Evolutionary conservation across 768 basidiomycete genomes (phyloP).

Genomic region (Rossbeevera mucosa): DNA sequence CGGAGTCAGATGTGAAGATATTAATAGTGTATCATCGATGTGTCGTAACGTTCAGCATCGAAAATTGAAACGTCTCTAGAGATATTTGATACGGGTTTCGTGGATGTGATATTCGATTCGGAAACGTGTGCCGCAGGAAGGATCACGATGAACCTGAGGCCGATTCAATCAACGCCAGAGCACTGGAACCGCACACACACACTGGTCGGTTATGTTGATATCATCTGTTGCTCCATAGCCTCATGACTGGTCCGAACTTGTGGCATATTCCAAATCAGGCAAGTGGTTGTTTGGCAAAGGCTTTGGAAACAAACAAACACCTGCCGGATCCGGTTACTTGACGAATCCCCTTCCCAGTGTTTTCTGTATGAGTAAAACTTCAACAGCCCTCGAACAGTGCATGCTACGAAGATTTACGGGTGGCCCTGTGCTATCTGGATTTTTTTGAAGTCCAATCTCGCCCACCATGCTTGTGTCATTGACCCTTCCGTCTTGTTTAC

Average conservation of each 20-base stretch:
- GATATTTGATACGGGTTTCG: not conserved
- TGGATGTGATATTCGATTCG: not conserved
- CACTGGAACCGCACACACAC: not conserved
- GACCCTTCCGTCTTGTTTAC: slow-evolving; percentile 18
- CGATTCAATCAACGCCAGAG: not conserved
- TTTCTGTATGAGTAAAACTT: slow-evolving; percentile 4
- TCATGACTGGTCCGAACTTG: no score
- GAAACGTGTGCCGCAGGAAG: slow-evolving; percentile 8
- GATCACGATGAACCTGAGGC: slow-evolving; percentile 1
- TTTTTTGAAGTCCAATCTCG: not conserved
- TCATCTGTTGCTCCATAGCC: no score
- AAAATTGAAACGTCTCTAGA: not conserved
- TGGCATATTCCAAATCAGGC: slow-evolving; percentile 1
- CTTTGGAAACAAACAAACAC: slow-evolving; percentile 30
- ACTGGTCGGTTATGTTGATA: no score
- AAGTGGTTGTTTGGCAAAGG: slow-evolving; percentile 24
- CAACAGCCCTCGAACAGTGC: slow-evolving; percentile 1
- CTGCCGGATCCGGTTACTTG: slow-evolving; percentile 10
- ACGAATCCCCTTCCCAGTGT: not conserved
- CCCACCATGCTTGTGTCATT: slow-evolving; percentile 25
- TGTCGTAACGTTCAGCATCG: not conserved
- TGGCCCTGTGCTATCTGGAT: not conserved
- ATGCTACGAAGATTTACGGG: slow-evolving; percentile 2
- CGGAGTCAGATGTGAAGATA: not conserved
- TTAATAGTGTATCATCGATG: not conserved